These are phyloP conservation scores for Podaxis sp. DNA, from an alignment of 768 basidiomycete genomes.

Conservation along the genomic window DNA sequence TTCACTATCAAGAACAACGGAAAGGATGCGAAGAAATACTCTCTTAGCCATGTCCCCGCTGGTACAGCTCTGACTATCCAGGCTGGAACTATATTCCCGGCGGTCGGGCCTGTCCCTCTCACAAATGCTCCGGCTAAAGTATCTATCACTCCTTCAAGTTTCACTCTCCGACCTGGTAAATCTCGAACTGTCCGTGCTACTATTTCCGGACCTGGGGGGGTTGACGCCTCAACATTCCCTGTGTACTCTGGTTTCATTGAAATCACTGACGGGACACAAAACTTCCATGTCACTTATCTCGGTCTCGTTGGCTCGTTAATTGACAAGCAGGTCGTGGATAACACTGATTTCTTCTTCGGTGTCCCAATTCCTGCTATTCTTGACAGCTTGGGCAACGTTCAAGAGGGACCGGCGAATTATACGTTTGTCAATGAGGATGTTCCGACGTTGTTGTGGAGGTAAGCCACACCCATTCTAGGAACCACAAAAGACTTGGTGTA, in stretches of 20 bases:
- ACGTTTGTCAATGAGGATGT: constrained; percentile 40
- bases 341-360: constrained; percentile 44
- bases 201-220: constrained; percentile 43
- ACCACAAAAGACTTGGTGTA: background rate
- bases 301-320: constrained; percentile 38
- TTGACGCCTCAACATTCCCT: constrained; percentile 45
- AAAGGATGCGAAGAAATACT: constrained; percentile 37
- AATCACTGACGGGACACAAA: constrained; percentile 32
- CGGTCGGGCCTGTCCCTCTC: constrained; percentile 47
- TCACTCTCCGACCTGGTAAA: constrained; percentile 43
- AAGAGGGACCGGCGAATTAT: constrained; percentile 38
- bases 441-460: constrained; percentile 38
- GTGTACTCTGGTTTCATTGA: constrained; percentile 58
- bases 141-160: constrained; percentile 35
- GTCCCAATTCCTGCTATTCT: constrained; percentile 38
- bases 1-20: constrained; percentile 51
- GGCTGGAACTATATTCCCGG: constrained; percentile 34
- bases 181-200: constrained; percentile 35
- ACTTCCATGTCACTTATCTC: constrained; percentile 40
- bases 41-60: constrained; percentile 53
- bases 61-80: constrained; percentile 49
- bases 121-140: constrained; percentile 42
- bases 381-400: constrained; percentile 35
- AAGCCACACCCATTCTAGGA: constrained; percentile 9
- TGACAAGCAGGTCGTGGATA: constrained; percentile 48